Conservation (phyloP, 805 yeast species). For the Starmerella apicola region DNA sequence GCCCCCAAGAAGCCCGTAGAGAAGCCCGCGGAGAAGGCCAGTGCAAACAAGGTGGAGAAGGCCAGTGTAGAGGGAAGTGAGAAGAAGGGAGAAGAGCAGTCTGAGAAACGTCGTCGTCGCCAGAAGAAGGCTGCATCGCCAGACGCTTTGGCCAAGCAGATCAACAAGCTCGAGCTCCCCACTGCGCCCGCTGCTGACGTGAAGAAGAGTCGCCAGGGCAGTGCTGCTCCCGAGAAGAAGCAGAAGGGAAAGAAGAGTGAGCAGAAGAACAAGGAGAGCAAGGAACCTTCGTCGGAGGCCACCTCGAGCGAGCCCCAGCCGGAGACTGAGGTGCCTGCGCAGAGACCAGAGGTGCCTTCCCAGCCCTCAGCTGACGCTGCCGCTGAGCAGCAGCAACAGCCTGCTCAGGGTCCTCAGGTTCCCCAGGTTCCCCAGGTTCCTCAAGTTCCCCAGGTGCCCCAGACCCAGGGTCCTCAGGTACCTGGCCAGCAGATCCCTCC, state of each 20-base stretch:
- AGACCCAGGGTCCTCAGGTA: too few relatives aligned
- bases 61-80: not conserved
- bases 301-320: too few relatives aligned
- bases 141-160: constrained; percentile 7
- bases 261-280: not conserved
- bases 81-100: not conserved
- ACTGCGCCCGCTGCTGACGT: constrained; percentile 13
- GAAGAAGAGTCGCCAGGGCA: constrained; percentile 1
- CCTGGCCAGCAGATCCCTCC: too few relatives aligned
- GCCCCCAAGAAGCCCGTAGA: constrained; percentile 9
- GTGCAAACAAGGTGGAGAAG: not conserved
- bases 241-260: not conserved
- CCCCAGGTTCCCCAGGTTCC: too few relatives aligned
- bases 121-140: constrained; percentile 5
- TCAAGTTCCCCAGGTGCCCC: too few relatives aligned
- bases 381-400: not conserved
- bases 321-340: too few relatives aligned
- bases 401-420: not conserved
- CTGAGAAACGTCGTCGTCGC: constrained; percentile 5
- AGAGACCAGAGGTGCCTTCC: constrained; percentile 1
- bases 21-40: not conserved
- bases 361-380: not conserved
- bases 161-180: constrained; percentile 12
- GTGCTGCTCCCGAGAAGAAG: not conserved
- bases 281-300: too few relatives aligned